phyloP scores from a whole-genome alignment of 1,284 basidiomycete species.

The Fomitopsis betulina region DNA sequence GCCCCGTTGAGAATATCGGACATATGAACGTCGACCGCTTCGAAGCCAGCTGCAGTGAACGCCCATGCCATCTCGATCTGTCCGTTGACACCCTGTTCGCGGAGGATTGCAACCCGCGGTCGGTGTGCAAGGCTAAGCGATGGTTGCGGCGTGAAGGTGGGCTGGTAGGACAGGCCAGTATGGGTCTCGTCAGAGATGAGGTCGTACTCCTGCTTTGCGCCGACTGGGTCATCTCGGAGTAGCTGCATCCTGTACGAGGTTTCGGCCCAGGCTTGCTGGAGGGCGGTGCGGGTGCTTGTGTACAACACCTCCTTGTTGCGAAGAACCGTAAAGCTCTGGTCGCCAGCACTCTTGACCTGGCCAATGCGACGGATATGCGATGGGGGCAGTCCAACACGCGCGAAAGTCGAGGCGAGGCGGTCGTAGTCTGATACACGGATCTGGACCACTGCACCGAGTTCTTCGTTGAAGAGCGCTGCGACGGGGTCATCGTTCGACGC shows the following conservation, averaged over 20 bases:
- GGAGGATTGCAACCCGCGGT: conserved; percentile 91
- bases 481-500: conserved; percentile 48
- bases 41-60: conserved; percentile 91
- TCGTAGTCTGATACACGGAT: conserved; percentile 62
- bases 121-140: conserved; percentile 39
- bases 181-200: conserved; percentile 67
- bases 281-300: conserved; percentile 57
- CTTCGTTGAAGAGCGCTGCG: conserved; percentile 90
- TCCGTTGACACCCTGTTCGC: conserved; percentile 98
- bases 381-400: conserved; percentile 67
- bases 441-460: conserved; percentile 92
- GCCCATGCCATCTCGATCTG: conserved; percentile 99
- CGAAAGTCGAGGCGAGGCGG: conserved; percentile 60
- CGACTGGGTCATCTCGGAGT: conserved; percentile 79
- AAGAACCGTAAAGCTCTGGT: conserved; percentile 65
- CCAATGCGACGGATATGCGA: conserved; percentile 76
- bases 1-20: conserved; percentile 84
- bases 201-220: conserved; percentile 80
- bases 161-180: conserved; percentile 74
- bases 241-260: conserved; percentile 92
- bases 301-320: conserved; percentile 55
- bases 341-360: conserved; percentile 46
- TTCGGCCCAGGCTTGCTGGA: conserved; percentile 91
- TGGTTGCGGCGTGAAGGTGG: conserved; percentile 58
- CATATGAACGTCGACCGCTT: conserved; percentile 97